A percentile compares a stretch with the other conserved stretches of the same genome.
These are phyloP conservation scores for Trichothecium sympodiale DNA, from an alignment of 2,329 filamentous ascomycete species.

Conservation along the genomic window DNA sequence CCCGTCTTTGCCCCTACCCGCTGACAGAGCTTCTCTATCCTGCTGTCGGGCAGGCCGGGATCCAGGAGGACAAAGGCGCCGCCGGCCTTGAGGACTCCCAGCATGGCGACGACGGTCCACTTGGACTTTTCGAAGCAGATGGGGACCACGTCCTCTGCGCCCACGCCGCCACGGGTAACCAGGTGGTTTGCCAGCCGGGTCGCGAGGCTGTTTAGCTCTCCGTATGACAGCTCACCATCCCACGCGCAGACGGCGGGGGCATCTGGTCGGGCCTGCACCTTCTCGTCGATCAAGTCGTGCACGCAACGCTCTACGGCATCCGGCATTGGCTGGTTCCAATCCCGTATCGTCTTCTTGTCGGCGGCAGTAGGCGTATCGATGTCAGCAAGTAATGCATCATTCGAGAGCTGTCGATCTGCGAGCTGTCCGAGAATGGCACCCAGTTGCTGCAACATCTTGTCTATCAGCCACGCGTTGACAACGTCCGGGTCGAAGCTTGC, in stretches of 20 bases:
- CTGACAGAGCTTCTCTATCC: no score
- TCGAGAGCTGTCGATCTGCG: background rate
- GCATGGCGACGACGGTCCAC: conserved; percentile 12
- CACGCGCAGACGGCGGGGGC: conserved; percentile 28
- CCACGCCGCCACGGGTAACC: conserved; percentile 13
- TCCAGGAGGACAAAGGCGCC: conserved; percentile 11
- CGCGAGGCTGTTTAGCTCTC: conserved; percentile 26
- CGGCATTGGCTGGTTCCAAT: background rate
- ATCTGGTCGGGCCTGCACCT: conserved; percentile 11
- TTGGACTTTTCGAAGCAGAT: conserved; percentile 13
- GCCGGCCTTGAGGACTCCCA: conserved; percentile 14
- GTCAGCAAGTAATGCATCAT: background rate
- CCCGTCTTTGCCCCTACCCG: no score
- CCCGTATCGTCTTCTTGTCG: background rate
- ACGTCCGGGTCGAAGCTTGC: background rate
- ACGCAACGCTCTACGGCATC: conserved; percentile 1
- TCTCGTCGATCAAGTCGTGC: conserved; percentile 2
- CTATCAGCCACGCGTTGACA: background rate
- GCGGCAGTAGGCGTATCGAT: background rate
- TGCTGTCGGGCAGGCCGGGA: no score
- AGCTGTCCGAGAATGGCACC: background rate
- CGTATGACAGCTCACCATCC: conserved; percentile 31
- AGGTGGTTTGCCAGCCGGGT: conserved; percentile 25
- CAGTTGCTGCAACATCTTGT: background rate
- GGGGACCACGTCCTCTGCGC: conserved; percentile 9